These are phyloP conservation scores for Globisporangium megalacanthum DNA, from an alignment of 352 stramenopile genomes.

Conservation along the genomic window DNA sequence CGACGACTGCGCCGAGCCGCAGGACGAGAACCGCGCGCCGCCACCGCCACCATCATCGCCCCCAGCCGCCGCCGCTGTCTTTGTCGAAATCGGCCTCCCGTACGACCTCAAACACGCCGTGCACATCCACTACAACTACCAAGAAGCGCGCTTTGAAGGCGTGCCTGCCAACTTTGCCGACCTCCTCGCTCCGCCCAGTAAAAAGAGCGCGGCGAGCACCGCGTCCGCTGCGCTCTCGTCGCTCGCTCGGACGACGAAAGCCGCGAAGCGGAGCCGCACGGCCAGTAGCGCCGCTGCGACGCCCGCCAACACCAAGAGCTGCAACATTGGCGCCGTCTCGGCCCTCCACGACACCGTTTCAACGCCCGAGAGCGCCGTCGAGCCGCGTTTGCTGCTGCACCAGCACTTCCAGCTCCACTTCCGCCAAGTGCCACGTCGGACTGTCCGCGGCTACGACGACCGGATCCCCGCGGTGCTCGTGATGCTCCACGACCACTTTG, in stretches of 20 bases:
- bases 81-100: conserved; percentile 56
- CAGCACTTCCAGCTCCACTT: conserved; percentile 83
- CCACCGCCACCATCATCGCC: conserved; percentile 11
- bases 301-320: conserved; percentile 8
- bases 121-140: conserved; percentile 86
- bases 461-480: conserved; percentile 79
- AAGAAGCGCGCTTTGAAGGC: conserved; percentile 81
- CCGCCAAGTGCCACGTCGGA: conserved; percentile 60
- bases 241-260: conserved; percentile 3
- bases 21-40: conserved; percentile 24
- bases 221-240: conserved; percentile 11
- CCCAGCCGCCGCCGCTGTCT: neutral
- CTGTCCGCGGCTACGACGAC: conserved; percentile 62
- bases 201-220: neutral
- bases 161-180: conserved; percentile 79
- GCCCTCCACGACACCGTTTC: neutral
- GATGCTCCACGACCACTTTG: conserved; percentile 83
- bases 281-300: conserved; percentile 20
- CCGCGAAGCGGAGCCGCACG: conserved; percentile 31
- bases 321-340: conserved; percentile 1
- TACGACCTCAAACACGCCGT: conserved; percentile 79
- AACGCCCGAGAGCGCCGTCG: conserved; percentile 11
- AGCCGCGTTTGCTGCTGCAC: conserved; percentile 37
- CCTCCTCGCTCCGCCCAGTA: conserved; percentile 32
- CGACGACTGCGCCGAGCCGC: conserved; percentile 2